A percentile compares a stretch with the other conserved stretches of the same genome.
Evolutionary conservation across 2,329 filamentous ascomycete species (phyloP).

Genomic region (Epicoccum sorghinum): DNA sequence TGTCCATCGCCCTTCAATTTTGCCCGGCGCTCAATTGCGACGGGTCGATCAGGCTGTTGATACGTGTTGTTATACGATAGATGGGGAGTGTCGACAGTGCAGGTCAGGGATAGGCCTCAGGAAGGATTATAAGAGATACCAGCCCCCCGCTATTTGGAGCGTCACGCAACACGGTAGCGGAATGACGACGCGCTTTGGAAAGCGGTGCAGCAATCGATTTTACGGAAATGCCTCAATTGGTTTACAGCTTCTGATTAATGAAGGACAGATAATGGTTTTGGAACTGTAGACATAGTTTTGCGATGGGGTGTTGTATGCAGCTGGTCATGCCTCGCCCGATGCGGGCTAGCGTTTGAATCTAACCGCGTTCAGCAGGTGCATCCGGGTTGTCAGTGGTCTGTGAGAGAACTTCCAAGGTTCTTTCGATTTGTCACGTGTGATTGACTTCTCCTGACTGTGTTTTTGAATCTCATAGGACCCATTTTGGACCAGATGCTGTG

Average conservation of each 20-base stretch:
- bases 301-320: not conserved
- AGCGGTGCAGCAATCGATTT: no score
- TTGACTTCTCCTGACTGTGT: no score
- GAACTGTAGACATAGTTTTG: no score
- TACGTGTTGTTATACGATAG: not conserved
- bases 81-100: not conserved
- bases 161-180: conserved; percentile 8
- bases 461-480: no score
- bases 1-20: conserved; percentile 22
- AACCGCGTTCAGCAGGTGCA: not conserved
- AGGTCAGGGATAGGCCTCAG: not conserved
- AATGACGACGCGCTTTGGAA: not conserved
- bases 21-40: not conserved
- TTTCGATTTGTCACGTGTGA: no score
- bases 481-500: no score
- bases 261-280: no score
- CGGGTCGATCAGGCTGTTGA: not conserved
- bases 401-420: no score
- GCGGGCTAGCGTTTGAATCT: not conserved
- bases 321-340: no score
- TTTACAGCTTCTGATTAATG: no score
- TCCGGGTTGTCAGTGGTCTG: no score
- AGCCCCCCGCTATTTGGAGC: conserved; percentile 9
- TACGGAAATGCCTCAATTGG: no score
- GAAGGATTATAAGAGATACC: not conserved